Conservation (phyloP, 1,284 basidiomycete genomes). For the Sporisorium reilianum region DNA sequence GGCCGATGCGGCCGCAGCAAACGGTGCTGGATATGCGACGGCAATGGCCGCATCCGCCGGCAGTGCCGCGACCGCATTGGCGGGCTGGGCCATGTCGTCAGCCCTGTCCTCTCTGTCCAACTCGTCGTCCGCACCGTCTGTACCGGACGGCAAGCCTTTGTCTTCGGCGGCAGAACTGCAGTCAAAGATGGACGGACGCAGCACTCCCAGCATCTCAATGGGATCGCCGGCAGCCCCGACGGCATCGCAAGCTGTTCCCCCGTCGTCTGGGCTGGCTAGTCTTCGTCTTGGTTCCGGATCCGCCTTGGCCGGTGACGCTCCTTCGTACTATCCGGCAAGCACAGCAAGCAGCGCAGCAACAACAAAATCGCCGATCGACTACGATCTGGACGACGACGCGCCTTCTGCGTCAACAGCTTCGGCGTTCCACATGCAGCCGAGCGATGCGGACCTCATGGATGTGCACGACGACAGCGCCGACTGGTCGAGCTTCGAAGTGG, state of each 20-base stretch:
- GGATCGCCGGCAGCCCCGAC: constrained; percentile 17
- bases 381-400: constrained; percentile 37
- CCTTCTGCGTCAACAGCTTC: constrained; percentile 33
- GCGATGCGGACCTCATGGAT: constrained; percentile 52
- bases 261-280: constrained; percentile 37
- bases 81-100: constrained; percentile 63
- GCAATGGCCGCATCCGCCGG: constrained; percentile 59
- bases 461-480: constrained; percentile 61
- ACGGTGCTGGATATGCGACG: constrained; percentile 30
- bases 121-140: constrained; percentile 29
- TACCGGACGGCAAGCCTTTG: constrained; percentile 27
- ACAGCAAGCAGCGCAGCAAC: neutral
- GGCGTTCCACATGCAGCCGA: constrained; percentile 20
- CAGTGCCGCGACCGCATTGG: constrained; percentile 60
- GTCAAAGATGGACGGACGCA: constrained; percentile 47
- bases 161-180: constrained; percentile 40
- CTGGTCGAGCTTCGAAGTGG: constrained; percentile 58
- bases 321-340: constrained; percentile 7
- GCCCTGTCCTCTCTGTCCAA: constrained; percentile 48
- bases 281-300: constrained; percentile 42
- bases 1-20: constrained; percentile 11
- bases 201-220: constrained; percentile 19
- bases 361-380: constrained; percentile 35
- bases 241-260: constrained; percentile 18
- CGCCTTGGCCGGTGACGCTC: neutral